Evolutionary conservation across 1,284 basidiomycete genomes (phyloP), one percentile per base, ranked within the genome.

Genomic region (Cryptococcus floricola): DNA sequence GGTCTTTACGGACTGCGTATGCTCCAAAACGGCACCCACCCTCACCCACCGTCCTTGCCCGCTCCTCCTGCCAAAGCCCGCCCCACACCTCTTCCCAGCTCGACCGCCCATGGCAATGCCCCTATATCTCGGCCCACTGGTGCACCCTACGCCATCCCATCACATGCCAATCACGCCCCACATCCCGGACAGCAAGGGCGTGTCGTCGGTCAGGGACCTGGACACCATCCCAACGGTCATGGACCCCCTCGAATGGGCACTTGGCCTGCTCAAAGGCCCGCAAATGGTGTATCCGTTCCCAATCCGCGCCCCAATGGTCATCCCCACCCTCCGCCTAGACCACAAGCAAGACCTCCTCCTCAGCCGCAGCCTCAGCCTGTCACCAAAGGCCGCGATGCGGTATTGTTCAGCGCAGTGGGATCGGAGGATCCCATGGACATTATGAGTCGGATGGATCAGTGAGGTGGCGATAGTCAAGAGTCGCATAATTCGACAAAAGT

Each of bases 1-100:
- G 93, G 93, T 10, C 86, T 87, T 10, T 82, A 90, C 50, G 93
- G 93, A 5, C 80, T 96, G 0, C 83, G 86, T 46, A 80, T 95
- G 73, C 82, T 96, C 37, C 87, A 89, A 13, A 86, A 88, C 58
- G 89, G 93, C 34, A 84, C 87, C 60, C 92, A 95, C 57, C 74
- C 74, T 4, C 68, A 73, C 43, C 77, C 75, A 0, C 67, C 68
- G 31, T 64, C 64, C 2, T 53, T 68, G 6, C 66, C 69, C 43
- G 57, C 37, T 38, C 60, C 37, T 47, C 53, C 48, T 18, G 39
- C 34, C 16, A 14, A 31, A 10, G 39, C 41, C 39, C 38, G 18
- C 14, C 55, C 53, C n/a, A 53, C 45, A 9, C 43, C 47, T 8
- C 42, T 47, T 19, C 34, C 58, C 6, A 54, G 56, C 3, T 18